Conservation (phyloP, 345 rosid species). For the Hibiscus tridactylites region DNA sequence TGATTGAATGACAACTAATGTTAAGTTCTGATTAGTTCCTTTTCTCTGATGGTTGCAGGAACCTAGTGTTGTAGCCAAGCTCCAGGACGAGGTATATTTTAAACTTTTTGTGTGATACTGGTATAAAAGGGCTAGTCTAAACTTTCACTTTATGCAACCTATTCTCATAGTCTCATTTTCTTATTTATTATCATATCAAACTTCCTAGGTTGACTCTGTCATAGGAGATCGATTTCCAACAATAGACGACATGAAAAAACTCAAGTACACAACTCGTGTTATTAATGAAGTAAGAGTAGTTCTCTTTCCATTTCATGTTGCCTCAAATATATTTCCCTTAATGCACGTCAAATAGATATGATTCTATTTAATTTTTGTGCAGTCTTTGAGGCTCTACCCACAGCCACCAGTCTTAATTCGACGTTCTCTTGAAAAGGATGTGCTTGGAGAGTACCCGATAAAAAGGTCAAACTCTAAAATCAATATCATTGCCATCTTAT, state of each 20-base stretch:
- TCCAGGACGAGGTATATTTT: conserved; percentile 70
- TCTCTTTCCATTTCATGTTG: background rate
- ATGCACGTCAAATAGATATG: background rate
- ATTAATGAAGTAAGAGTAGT: conserved; percentile 63
- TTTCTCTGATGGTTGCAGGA: conserved; percentile 40
- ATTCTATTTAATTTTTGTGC: conserved; percentile 21
- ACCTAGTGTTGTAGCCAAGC: conserved; percentile 68
- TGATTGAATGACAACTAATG: background rate
- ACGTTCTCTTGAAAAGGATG: conserved; percentile 63
- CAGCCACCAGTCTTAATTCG: conserved; percentile 97
- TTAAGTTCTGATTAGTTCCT: background rate
- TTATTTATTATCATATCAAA: conserved; percentile 6
- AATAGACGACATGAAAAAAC: conserved; percentile 76
- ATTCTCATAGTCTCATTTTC: background rate
- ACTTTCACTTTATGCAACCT: conserved; percentile 1
- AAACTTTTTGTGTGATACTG: background rate
- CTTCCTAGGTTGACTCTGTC: conserved; percentile 72
- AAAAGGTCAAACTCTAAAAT: conserved; percentile 37
- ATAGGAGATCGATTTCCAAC: conserved; percentile 83
- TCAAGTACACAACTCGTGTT: conserved; percentile 83
- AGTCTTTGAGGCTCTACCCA: conserved; percentile 90
- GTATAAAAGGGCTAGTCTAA: background rate
- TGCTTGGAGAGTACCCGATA: conserved; percentile 76
- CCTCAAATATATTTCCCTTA: background rate
- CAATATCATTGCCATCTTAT: background rate